Evolutionary conservation across 2,329 filamentous ascomycete species (phyloP), one percentile per base, ranked within the genome.

Genomic region (Curvularia sp.): DNA sequence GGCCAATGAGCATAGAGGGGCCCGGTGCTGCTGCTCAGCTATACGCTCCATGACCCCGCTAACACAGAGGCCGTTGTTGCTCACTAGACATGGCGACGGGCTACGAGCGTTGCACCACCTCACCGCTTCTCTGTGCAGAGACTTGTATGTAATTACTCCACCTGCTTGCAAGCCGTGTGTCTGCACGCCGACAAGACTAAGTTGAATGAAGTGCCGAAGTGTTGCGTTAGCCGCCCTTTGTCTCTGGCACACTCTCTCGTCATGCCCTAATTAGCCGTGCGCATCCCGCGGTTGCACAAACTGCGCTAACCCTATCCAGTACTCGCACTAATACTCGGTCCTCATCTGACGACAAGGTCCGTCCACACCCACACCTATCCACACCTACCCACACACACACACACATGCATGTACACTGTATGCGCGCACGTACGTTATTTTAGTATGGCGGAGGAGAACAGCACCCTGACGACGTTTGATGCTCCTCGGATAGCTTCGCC

Each of bases 241-340:
- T 42, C 38, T 41, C 38, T 50, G 53, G 32, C 48, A 27, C 48
- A 39, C 43, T 41, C 19, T 49, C 47, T 27, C 34, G 47, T 36
- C 47, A 38, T 49, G 30, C 21, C 15, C 23, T 23, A 38, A 49
- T 49, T 49, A 49, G 21, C 32, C 32, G 34, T 49, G 47, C 47
- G 47, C 47, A 23, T 62, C 42, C 47, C 55, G 61, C 63, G 61
- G 56, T 55, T 64, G 48, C 41, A 51, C 23, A 15, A 18, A 5
- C 12, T 15, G 32, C 32, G 32, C 32, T 36, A 36, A 12, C 32
- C 32, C 6, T 12, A 6, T 12, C 13, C 5, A 15, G 32, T 15
- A 5, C 10, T 36, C 32, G 15, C 32, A 46, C 43, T 25, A 30
- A 15, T 30, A 28, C 27, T 25, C 15, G 21, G 15, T 18, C 13